phyloP scores from a whole-genome alignment of 2,329 filamentous ascomycete species.

The Trichoderma endophyticum region DNA sequence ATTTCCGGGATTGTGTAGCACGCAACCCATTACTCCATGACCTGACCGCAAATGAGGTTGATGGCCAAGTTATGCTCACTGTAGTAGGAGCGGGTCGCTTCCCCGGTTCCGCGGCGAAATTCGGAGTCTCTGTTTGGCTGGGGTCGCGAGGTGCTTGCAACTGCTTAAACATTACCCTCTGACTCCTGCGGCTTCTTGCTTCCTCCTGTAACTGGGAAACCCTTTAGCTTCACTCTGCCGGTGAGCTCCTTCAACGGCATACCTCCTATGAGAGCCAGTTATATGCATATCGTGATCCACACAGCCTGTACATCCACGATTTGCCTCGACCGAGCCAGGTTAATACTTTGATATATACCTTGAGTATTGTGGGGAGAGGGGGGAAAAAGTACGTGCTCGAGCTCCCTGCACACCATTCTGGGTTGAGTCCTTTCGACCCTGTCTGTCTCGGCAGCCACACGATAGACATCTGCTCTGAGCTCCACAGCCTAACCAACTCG shows the following conservation, averaged over 20 bases:
- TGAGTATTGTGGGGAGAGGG: slow-evolving; percentile 23
- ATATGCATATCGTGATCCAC: slow-evolving; percentile 12
- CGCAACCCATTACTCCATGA: not conserved
- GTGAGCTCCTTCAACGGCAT: slow-evolving; percentile 1
- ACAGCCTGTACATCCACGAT: slow-evolving; percentile 14
- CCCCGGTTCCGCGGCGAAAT: slow-evolving; percentile 18
- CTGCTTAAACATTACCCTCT: slow-evolving; percentile 26
- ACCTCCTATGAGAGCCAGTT: slow-evolving; percentile 2
- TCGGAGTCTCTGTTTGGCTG: slow-evolving; percentile 29
- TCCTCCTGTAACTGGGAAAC: slow-evolving; percentile 24
- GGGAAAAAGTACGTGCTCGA: slow-evolving; percentile 29
- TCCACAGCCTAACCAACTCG: not conserved
- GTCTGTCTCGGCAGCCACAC: slow-evolving; percentile 47
- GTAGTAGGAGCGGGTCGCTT: slow-evolving; percentile 23
- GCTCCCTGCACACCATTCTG: slow-evolving; percentile 33
- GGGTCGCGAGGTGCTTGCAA: slow-evolving; percentile 26
- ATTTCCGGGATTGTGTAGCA: slow-evolving; percentile 14
- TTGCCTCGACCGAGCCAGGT: slow-evolving; percentile 1
- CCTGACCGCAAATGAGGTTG: slow-evolving; percentile 21
- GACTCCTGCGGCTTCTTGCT: slow-evolving; percentile 32
- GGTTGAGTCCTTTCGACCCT: slow-evolving; percentile 37
- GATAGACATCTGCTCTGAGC: slow-evolving; percentile 25
- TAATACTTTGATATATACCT: slow-evolving; percentile 17
- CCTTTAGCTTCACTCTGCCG: not conserved
- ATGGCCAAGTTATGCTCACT: slow-evolving; percentile 21